Evolutionary conservation across 2,329 filamentous ascomycete species (phyloP), one percentile per base, ranked within the genome.

Genomic region (Xenoacremonium recifei): DNA sequence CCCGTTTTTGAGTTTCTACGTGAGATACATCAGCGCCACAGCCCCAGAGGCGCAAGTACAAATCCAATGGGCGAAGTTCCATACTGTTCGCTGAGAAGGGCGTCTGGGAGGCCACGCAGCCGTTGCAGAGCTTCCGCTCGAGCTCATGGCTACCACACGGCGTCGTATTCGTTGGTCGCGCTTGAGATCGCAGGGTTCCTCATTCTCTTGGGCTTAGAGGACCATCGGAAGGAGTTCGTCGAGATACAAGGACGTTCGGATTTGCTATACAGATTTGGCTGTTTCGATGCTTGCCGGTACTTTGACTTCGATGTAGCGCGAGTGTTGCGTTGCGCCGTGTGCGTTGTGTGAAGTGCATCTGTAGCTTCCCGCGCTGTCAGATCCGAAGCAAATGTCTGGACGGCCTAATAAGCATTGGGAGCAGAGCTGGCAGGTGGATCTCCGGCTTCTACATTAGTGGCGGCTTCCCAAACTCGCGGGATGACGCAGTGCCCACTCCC

Each of bases 1-100:
- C 51, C 88, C 88, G 62, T 92, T 87, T 53, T 86, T 84, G 47
- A 95, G 75, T 76, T 90, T 82, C 80, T 84, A 60, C 15, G 29
- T 19, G 32, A 30, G 44, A 18, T 13, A 45, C 32, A 44, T 16
- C 34, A 23, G 17, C 18, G 16, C 35, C 39, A 40, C 42, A 36
- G 34, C 29, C 37, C 51, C 39, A 58, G 44, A 18, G n/a, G n/a
- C n/a, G n/a, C n/a, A n/a, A n/a, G n/a, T n/a, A n/a, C n/a, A n/a
- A n/a, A n/a, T n/a, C n/a, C n/a, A n/a, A 39, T 32, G 29, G 16
- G 23, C 10, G 16, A 16, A 17, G 27, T 19, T 46, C 59, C 70
- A 45, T 56, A 76, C 73, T 53, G 60, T 73, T 58, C 73, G 63
- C 59, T 71, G 71, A 19, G 70, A 73, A 17, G 65, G 67, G 42